Evolutionary conservation across 495 filamentous ascomycete species (phyloP), one percentile per base, ranked within the genome.

Genomic region (Neurospora terricola): DNA sequence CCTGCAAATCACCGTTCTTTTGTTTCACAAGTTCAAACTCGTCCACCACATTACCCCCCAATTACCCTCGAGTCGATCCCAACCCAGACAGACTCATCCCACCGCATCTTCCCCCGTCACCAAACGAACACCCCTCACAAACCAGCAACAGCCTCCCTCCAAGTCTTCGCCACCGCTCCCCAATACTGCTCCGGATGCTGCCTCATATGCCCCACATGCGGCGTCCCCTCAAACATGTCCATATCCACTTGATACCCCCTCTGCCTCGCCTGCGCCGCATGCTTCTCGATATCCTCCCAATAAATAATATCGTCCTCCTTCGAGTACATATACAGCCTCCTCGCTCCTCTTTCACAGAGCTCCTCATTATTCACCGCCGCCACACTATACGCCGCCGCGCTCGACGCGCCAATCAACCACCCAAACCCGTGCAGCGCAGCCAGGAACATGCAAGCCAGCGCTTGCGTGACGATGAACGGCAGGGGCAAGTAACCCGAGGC

Each of bases 151-250:
- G 70, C 70, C 16, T 74, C 74, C n/a, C 81, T 80, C 88, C 88
- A 89, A 34, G 79, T 79, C 23, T 69, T 75, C 38, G 74, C 54
- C 59, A 89, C 84, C 59, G 78, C 81, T 9, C 72, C 74, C 88
- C 87, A 90, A 75, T 90, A 90, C 73, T 84, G 78, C 66, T 86
- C 82, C 4, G 83, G 79, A 73, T 88, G 83, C 72, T 80, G 70
- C 36, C 86, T 77, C 86, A 89, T 86, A 75, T 89, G 87, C 0
- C 86, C 85, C 14, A 88, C 87, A 76, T 88, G 87, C 2, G 82
- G 78, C 23, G 85, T 86, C 23, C 86, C 85, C 70, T 87, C 82
- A 72, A 89, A 89, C 74, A 86, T 75, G 74, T 85, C 81, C 37
- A 80, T 69, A 36, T 82, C 81, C 9, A 83, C 82, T 9, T 69